Percentiles rank a stretch among this genome's conserved stretches.
phyloP scores from a whole-genome alignment of 2,329 filamentous ascomycete genomes.

The Penicillium nordicum region DNA sequence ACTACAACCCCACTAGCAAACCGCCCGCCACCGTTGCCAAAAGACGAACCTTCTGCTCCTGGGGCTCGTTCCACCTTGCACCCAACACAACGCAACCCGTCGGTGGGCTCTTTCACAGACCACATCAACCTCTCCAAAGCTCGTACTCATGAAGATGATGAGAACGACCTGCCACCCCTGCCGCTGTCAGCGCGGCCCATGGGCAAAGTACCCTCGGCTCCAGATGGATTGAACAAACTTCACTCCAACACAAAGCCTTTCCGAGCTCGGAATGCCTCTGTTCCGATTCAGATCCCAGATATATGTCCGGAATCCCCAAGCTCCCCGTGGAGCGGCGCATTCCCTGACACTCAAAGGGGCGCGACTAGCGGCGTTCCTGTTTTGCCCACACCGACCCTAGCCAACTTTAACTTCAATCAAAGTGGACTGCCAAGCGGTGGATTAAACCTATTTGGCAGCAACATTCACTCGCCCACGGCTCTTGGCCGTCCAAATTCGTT shows the following conservation, averaged over 20 bases:
- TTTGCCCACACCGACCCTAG: slow-evolving; percentile 67
- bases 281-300: slow-evolving; percentile 57
- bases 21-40: slow-evolving; percentile 29
- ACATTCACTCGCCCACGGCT: slow-evolving; percentile 65
- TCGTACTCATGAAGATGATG: slow-evolving; percentile 45
- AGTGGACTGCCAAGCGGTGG: slow-evolving; percentile 61
- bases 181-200: slow-evolving; percentile 36
- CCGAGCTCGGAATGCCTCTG: slow-evolving; percentile 70
- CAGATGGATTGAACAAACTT: slow-evolving; percentile 58
- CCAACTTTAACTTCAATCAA: slow-evolving; percentile 57
- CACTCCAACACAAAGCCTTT: slow-evolving; percentile 69
- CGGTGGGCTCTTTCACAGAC: slow-evolving; percentile 36
- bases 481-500: slow-evolving; percentile 65
- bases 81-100: slow-evolving; percentile 31
- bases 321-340: slow-evolving; percentile 70
- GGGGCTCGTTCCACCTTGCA: slow-evolving; percentile 19
- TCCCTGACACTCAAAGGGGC: slow-evolving; percentile 49
- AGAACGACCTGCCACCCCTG: slow-evolving; percentile 30
- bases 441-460: slow-evolving; percentile 77
- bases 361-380: slow-evolving; percentile 55
- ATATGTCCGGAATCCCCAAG: slow-evolving; percentile 65
- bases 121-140: slow-evolving; percentile 44
- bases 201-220: slow-evolving; percentile 40
- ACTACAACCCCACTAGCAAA: slow-evolving; percentile 23
- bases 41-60: slow-evolving; percentile 26